These are phyloP conservation scores for Lactarius indigo DNA, from an alignment of 768 basidiomycete species.

Conservation along the genomic window DNA sequence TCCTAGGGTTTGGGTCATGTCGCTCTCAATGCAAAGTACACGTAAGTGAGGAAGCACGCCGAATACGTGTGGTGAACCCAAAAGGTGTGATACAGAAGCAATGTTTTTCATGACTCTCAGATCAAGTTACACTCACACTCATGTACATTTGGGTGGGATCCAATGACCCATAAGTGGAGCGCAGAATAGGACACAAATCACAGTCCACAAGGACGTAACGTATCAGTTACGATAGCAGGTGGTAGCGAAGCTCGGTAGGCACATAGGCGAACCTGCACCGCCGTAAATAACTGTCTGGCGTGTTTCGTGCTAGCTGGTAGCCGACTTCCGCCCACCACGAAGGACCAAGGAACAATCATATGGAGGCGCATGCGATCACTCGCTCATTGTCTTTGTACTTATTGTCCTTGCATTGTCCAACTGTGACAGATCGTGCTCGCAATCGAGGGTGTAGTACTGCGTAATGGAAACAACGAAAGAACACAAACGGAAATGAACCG, in stretches of 20 bases:
- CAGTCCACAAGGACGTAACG: not conserved
- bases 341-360: not conserved
- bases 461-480: slow-evolving; percentile 30
- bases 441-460: slow-evolving; percentile 64
- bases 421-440: slow-evolving; percentile 50
- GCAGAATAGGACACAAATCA: slow-evolving; percentile 59
- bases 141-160: slow-evolving; percentile 64
- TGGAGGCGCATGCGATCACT: not conserved
- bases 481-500: slow-evolving; percentile 42
- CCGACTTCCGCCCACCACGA: slow-evolving; percentile 31
- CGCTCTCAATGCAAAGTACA: not conserved
- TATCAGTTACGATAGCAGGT: not conserved
- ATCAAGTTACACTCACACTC: slow-evolving; percentile 55
- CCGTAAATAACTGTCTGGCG: slow-evolving; percentile 57
- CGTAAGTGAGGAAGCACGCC: not conserved
- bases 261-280: slow-evolving; percentile 58
- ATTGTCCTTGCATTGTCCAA: slow-evolving; percentile 44
- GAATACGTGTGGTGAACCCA: not conserved
- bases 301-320: slow-evolving; percentile 35
- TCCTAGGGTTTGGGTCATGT: slow-evolving; percentile 5
- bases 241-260: not conserved
- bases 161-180: slow-evolving; percentile 57
- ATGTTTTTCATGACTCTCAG: slow-evolving; percentile 35
- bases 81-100: not conserved
- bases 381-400: slow-evolving; percentile 41